Base-by-base conservation (phyloP, 2,329 filamentous ascomycete species). In the Hansfordia pulvinata region DNA sequence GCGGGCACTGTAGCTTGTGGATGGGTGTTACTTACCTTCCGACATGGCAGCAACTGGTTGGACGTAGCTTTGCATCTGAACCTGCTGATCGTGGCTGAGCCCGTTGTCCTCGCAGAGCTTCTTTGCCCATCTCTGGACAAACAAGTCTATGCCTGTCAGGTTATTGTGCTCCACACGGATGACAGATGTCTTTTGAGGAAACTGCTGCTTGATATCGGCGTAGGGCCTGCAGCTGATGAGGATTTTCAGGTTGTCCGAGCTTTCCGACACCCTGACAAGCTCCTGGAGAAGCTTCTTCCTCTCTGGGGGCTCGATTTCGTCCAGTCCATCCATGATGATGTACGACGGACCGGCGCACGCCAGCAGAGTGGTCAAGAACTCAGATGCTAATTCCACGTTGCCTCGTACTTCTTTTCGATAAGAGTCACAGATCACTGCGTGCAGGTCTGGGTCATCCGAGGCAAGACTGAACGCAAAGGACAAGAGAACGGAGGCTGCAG, bases 261-360 rank as follows among this genome's bases (percentile, higher is more conserved):
- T 17, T 16, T 38, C 21, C 8, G 23, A 27, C 10, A 35, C 17
- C 6, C 28, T 25, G 5, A 35, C 17, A 18, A 42, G 21, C 30
- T 30, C 11, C 6, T 22, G 11, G 8, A 40, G 10, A 9, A 42
- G 23, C 17, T 19, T 30, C 9, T 28, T 16, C n/a, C 40, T 30
- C 23, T 40, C 32, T 10, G 28, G 17, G 17, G 27, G 29, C 4
- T 34, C 34, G 4, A 46, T 43, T 32, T 49, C 46, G 28, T 49
- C 45, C 8, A 48, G 19, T 3, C 47, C 46, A 31, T 49, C 46
- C 10, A 49, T 15, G 17, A 46, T 30, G 10, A 48, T 18, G 23
- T 35, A 47, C 6, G 30, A 32, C 19, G 27, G 31, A 5, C 34
- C 41, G 8, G 26, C 25, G 15, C 35, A 32, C 11, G 35, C 26